Percentiles rank a stretch among this genome's conserved stretches.
phyloP scores from a whole-genome alignment of 2,329 filamentous ascomycete species.

The Monilinia aucupariae region DNA sequence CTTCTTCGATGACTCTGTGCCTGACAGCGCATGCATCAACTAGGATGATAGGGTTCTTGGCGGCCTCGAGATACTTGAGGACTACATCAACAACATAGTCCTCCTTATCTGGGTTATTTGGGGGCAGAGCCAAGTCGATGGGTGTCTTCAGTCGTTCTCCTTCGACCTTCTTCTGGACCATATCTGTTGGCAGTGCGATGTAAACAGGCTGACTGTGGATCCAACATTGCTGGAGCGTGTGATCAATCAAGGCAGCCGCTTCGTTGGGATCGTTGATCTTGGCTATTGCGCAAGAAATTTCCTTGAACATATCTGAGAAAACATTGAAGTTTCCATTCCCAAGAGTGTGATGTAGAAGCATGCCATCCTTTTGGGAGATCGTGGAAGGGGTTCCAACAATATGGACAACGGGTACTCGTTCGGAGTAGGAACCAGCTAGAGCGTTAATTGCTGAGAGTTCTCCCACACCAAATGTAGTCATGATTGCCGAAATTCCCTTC shows the following conservation, averaged over 20 bases:
- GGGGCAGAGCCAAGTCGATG: constrained; percentile 59
- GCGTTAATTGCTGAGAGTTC: constrained; percentile 71
- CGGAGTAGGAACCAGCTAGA: constrained; percentile 67
- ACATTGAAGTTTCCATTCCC: constrained; percentile 77
- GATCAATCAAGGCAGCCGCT: constrained; percentile 70
- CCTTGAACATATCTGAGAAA: constrained; percentile 70
- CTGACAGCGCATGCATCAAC: constrained; percentile 80
- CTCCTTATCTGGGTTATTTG: constrained; percentile 66
- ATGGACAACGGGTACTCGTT: constrained; percentile 63
- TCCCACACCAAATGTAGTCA: constrained; percentile 73
- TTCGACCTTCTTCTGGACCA: constrained; percentile 70
- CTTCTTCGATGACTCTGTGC: constrained; percentile 66
- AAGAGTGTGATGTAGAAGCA: constrained; percentile 62
- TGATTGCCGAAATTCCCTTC: constrained; percentile 62
- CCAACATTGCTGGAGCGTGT: constrained; percentile 69
- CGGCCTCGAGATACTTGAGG: constrained; percentile 64
- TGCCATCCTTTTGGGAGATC: constrained; percentile 42
- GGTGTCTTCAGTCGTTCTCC: constrained; percentile 64
- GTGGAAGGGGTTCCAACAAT: constrained; percentile 53
- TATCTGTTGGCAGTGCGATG: constrained; percentile 75
- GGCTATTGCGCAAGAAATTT: constrained; percentile 66
- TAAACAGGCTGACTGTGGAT: constrained; percentile 73
- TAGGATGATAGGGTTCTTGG: constrained; percentile 70
- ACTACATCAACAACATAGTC: constrained; percentile 79
- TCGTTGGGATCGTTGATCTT: constrained; percentile 65